A percentile compares a stretch with the other conserved stretches of the same genome.
Conservation (phyloP, 495 filamentous ascomycete species). For the Penicillium pancosmium region DNA sequence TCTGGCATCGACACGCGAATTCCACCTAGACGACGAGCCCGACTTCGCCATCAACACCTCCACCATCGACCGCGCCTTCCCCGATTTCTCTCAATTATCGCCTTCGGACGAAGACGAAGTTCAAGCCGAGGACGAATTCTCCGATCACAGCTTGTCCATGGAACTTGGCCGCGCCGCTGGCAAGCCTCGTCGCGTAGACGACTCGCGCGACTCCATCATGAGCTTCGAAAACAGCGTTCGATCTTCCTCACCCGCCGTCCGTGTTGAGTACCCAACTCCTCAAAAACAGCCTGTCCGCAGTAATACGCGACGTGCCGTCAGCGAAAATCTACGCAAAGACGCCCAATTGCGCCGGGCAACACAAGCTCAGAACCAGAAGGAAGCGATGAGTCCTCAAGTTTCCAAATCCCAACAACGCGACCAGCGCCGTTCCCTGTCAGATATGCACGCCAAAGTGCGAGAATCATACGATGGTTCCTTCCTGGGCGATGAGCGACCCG, state of each 20-base stretch:
- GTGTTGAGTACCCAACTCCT: conserved; percentile 51
- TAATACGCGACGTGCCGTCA: conserved; percentile 35
- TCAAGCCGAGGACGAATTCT: conserved; percentile 30
- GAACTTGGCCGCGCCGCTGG: conserved; percentile 47
- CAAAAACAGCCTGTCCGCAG: conserved; percentile 33
- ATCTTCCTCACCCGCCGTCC: conserved; percentile 50
- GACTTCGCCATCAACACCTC: conserved; percentile 63
- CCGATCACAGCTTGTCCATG: conserved; percentile 43
- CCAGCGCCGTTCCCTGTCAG: conserved; percentile 49
- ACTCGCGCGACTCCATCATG: conserved; percentile 48
- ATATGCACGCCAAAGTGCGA: conserved; percentile 58
- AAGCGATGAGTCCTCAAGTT: conserved; percentile 43
- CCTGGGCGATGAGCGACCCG: conserved; percentile 53
- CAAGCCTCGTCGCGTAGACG: conserved; percentile 42
- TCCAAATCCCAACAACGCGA: conserved; percentile 40
- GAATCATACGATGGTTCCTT: conserved; percentile 59
- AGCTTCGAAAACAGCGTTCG: conserved; percentile 52
- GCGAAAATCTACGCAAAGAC: conserved; percentile 49
- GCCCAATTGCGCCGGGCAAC: conserved; percentile 47
- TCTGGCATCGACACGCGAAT: conserved; percentile 50
- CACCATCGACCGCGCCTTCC: conserved; percentile 62
- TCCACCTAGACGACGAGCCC: conserved; percentile 43
- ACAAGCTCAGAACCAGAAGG: conserved; percentile 53
- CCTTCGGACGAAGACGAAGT: conserved; percentile 40
- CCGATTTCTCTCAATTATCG: conserved; percentile 56